Base-by-base conservation (phyloP, 1,284 basidiomycete genomes). In the Thecaphora thlaspeos region DNA sequence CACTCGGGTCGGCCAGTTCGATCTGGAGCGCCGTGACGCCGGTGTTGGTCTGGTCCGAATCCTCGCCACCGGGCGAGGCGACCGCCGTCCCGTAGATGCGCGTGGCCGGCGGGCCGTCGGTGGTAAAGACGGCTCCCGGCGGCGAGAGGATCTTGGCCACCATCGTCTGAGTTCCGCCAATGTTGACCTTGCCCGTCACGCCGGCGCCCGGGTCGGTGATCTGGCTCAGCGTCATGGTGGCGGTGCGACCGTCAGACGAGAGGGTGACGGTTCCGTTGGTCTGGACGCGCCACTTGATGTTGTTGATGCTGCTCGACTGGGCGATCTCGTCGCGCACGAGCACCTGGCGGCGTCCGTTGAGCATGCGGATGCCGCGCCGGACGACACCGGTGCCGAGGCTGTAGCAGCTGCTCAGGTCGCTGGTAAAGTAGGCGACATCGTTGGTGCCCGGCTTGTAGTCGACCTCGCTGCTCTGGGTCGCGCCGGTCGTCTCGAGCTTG, bases 251-350 rank as follows among this genome's bases (percentile, higher is more conserved):
- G 47, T 78, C 74, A 4, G 58, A 10, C 22, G 75, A 75, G 41
- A 77, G 45, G 1, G 70, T 46, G 44, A 80, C 71, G 5, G 86
- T 86, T 36, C 86, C 88, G 74, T 94, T 98, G 58, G 95, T 97
- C 80, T 99, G 93, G 82, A 92, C 90, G 44, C 92, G 86, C 94
- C 94, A 97, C 82, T 88, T 83, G 51, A 93, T 80, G 39, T 55
- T 38, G 43, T 50, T 67, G 53, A 65, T 64, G 14, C 14, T 28
- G 48, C 51, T 55, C 17, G 60, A 59, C 51, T 61, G 57, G 9
- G 51, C 61, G 23, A 80, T 73, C 66, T 81, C 80, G 60, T 81
- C 80, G 45, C 79, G 80, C 4, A 81, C 78, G 8, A 99, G 85
- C n/a, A 97, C 85, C 80, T 97, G 95, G 64, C 84, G 85, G 55